Evolutionary conservation across 768 basidiomycete species (phyloP), one percentile per base, ranked within the genome.

Genomic region (Kwoniella mangroviensis): DNA sequence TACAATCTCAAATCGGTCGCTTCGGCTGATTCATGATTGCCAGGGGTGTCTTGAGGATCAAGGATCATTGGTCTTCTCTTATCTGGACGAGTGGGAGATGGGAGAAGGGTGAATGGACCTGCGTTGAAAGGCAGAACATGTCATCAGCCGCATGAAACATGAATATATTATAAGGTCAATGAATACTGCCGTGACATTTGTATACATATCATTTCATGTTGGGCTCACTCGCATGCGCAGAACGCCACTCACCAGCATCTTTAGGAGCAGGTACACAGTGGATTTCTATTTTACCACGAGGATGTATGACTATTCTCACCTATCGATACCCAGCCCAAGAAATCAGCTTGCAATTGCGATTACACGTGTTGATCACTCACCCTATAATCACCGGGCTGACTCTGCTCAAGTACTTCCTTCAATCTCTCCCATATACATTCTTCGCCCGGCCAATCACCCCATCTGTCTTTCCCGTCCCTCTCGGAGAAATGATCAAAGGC

Each of bases 401-500:
- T 54, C 56, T 45, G n/a, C 24, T 75, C 76, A 11, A 34, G 24
- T 65, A 4, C 60, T 49, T 58, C 19, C 45, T 62, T 53, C 13
- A 79, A 15, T 3, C 10, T 19, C 6, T 64, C 22, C 77, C 79
- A 79, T 11, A 81, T 51, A 11, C 5, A 7, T 6, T 73, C 74
- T 51, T 77, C 77, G 1, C 77, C 76, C 10, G 68, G 61, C 72
- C 74, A 77, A n/a, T 26, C 34, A 6, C 72, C 75, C 79, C 79
- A 79, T n/a, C 63, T 53, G 6, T 42, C 58, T 13, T 62, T 15
- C 4, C 76, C 74, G 56, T 74, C 69, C 19, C 71, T 49, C 26
- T 54, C 10, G 0, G 54, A 4, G 64, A 77, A 77, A 55, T 75
- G 56, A 13, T 43, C 67, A 28, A 75, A 75, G 3, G 79, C 77